Conservation (phyloP, 2,329 filamentous ascomycete species). For the Neopestalotiopsis sp. region DNA sequence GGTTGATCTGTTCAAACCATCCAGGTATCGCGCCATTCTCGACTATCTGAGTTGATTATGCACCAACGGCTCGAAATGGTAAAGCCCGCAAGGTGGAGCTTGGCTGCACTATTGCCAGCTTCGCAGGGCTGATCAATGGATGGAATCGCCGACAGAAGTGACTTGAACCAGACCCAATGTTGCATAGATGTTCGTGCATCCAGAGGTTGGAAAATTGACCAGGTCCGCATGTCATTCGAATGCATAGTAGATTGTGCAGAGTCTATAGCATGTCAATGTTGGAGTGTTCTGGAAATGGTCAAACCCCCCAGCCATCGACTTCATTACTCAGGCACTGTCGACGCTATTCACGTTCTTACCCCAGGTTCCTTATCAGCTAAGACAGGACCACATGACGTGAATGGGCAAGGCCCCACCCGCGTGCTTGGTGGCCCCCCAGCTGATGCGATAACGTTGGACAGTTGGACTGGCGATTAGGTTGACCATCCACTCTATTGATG, state of each 20-base stretch:
- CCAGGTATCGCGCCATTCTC: not conserved
- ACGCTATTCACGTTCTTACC: not conserved
- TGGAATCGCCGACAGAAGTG: not conserved
- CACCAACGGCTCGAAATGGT: not conserved
- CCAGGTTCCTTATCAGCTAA: constrained; percentile 13
- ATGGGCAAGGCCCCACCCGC: not conserved
- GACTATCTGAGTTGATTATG: not conserved
- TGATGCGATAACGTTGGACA: constrained; percentile 6
- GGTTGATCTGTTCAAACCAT: not conserved
- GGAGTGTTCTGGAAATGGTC: no score
- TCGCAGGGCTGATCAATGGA: constrained; percentile 1
- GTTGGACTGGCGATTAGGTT: not conserved
- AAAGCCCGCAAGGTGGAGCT: not conserved
- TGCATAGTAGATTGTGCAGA: not conserved
- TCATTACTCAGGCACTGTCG: not conserved
- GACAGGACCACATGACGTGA: constrained; percentile 18
- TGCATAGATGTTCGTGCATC: not conserved
- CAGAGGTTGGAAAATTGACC: not conserved
- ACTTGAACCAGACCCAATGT: not conserved
- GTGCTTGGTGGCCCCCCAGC: constrained; percentile 1
- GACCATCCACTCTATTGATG: not conserved
- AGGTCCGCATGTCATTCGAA: not conserved
- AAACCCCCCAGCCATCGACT: not conserved
- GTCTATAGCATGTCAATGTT: no score
- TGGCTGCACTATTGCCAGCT: not conserved